These are phyloP conservation scores for Phyllosticta citriasiana DNA, from an alignment of 2,329 filamentous ascomycete genomes.

Conservation along the genomic window DNA sequence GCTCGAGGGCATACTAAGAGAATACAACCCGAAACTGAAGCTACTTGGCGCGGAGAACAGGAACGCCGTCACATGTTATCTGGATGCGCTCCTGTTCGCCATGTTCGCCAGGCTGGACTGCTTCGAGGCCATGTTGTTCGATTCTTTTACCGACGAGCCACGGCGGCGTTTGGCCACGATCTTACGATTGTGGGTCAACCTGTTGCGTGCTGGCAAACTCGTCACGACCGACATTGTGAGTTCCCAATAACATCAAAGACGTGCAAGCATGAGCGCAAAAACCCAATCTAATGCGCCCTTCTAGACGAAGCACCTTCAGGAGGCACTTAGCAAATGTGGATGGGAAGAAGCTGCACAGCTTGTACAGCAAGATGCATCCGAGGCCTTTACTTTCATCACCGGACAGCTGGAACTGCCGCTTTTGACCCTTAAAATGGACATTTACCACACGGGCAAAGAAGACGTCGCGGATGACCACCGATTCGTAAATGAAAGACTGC, in stretches of 20 bases:
- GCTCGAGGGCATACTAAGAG: conserved; percentile 65
- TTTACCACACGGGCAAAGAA: conserved; percentile 84
- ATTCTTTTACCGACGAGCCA: conserved; percentile 61
- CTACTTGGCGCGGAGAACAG: conserved; percentile 83
- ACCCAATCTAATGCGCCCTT: not conserved
- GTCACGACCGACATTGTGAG: conserved; percentile 76
- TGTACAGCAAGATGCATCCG: conserved; percentile 90
- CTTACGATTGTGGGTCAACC: conserved; percentile 84
- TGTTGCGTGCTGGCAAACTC: conserved; percentile 73
- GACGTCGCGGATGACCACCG: conserved; percentile 83
- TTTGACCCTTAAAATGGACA: conserved; percentile 83
- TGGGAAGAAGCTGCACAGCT: conserved; percentile 70
- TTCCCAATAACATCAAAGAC: conserved; percentile 2
- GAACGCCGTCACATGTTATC: conserved; percentile 81
- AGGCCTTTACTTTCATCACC: conserved; percentile 92
- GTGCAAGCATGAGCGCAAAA: not conserved
- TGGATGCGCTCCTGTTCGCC: conserved; percentile 83
- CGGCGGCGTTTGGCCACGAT: conserved; percentile 66
- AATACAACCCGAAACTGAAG: conserved; percentile 59
- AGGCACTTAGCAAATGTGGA: conserved; percentile 72
- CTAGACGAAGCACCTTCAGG: conserved; percentile 73
- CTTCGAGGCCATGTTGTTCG: conserved; percentile 87
- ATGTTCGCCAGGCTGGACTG: conserved; percentile 89
- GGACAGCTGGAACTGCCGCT: conserved; percentile 80
- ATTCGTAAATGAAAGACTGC: conserved; percentile 78